Base-by-base conservation (phyloP, 345 rosid species). In the Schrenkiella parvula region DNA sequence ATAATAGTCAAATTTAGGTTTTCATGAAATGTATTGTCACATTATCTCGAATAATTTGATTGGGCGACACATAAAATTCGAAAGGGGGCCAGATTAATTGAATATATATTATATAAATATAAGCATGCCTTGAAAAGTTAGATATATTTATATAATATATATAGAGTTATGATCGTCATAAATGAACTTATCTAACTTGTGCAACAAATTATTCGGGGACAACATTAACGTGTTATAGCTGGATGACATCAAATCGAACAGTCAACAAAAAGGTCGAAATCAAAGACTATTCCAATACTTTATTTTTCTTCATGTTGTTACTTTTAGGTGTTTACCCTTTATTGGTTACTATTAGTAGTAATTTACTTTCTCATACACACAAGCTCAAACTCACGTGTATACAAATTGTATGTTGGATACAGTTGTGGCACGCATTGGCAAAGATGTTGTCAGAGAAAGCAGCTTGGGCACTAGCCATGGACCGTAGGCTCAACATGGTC, bases 381-480 rank as follows among this genome's bases (percentile, higher is more conserved):
- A 72, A 29, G 6, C 44, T 71, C 54, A 48, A 39, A 43, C 50
- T 73, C 66, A 25, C 57, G 69, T 50, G 62, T 4, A 14, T 51
- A n/a, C 54, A 34, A 63, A 23, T 55, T 65, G 42, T 39, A 23
- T 60, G 19, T 68, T 15, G 58, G 65, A 14, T 74, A 34, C 85
- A 92, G 98, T 67, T 92, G 58, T 92, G 98, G 98, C 78, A 92
- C 54, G 95, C 95, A 3, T 70, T 90, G 51, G 86, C 95, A 15
- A 90, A 92, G 80, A 90, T 92, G 47, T 79, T 82, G n/a, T 82
- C 96, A 0, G 98, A 93, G 55, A 84, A 89, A 73, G 93, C 96
- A 28, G 97, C 98, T 3, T 93, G 98, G 97, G 98, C 96, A 26
- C 72, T 93, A 51, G 96, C 97, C 34, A 90, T 86, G 96, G 98